A percentile compares a stretch with the other conserved stretches of the same genome.
These are phyloP conservation scores for Aspergillus tanneri DNA, from an alignment of 2,329 filamentous ascomycete genomes.

Conservation along the genomic window DNA sequence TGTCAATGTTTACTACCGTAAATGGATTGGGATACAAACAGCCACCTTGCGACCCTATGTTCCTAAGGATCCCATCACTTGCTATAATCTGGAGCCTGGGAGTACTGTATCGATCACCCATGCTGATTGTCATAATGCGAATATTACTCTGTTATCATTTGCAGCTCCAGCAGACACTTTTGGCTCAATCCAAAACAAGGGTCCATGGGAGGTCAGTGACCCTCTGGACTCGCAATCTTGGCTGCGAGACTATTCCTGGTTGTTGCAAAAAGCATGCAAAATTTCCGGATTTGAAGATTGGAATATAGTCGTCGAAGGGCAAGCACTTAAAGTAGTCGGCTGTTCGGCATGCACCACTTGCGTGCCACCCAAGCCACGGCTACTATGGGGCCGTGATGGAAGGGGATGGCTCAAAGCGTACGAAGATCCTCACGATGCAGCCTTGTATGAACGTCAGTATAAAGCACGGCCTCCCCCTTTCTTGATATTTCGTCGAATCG, in stretches of 20 bases:
- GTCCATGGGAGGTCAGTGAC: slow-evolving; percentile 29
- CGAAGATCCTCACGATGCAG: slow-evolving; percentile 54
- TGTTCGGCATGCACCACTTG: slow-evolving; percentile 28
- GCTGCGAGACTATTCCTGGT: slow-evolving; percentile 33
- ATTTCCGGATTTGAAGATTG: slow-evolving; percentile 31
- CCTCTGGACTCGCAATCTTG: slow-evolving; percentile 27
- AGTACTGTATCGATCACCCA: slow-evolving; percentile 16
- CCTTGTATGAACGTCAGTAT: slow-evolving; percentile 50
- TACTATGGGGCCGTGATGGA: slow-evolving; percentile 34
- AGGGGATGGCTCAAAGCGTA: slow-evolving; percentile 41
- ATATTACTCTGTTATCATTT: slow-evolving; percentile 33
- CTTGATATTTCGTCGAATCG: slow-evolving; percentile 37
- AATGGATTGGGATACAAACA: slow-evolving; percentile 24
- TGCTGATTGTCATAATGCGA: slow-evolving; percentile 31
- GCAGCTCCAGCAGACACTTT: slow-evolving; percentile 19
- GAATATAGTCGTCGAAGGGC: slow-evolving; percentile 19
- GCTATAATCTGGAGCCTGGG: slow-evolving; percentile 20
- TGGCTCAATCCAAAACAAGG: slow-evolving; percentile 17
- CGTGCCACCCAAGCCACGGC: slow-evolving; percentile 32
- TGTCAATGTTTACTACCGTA: slow-evolving; percentile 33
- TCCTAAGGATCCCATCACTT: slow-evolving; percentile 19
- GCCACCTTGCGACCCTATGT: slow-evolving; percentile 22
- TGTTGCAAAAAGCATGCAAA: slow-evolving; percentile 29
- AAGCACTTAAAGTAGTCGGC: not conserved
- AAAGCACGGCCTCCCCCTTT: slow-evolving; percentile 51